These are phyloP conservation scores for Tylopilus vinaceipallidus DNA, from an alignment of 768 basidiomycete genomes.

Conservation along the genomic window DNA sequence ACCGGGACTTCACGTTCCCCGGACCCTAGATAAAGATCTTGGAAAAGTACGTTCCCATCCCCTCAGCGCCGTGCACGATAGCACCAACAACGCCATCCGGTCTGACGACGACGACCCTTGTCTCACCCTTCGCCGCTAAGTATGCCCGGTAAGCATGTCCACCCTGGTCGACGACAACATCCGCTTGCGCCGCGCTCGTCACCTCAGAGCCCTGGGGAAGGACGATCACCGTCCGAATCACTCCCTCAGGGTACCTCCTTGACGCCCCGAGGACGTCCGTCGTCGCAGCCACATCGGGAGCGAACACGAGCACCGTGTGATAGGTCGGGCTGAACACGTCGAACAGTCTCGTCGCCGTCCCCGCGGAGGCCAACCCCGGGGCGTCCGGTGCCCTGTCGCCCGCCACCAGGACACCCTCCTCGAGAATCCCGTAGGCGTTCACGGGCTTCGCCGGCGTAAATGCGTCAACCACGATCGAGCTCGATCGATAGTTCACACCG, in stretches of 20 bases:
- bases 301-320: slow-evolving; percentile 34
- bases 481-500: slow-evolving; percentile 36
- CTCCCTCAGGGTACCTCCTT: not conserved
- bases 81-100: slow-evolving; percentile 47
- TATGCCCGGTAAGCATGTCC: slow-evolving; percentile 43
- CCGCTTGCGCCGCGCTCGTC: slow-evolving; percentile 18
- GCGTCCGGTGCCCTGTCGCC: slow-evolving; percentile 48
- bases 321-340: slow-evolving; percentile 17
- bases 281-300: slow-evolving; percentile 1
- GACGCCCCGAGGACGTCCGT: slow-evolving; percentile 10
- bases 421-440: slow-evolving; percentile 12
- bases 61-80: slow-evolving; percentile 20
- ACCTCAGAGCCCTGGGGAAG: slow-evolving; percentile 6
- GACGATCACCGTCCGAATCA: slow-evolving; percentile 12
- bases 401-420: slow-evolving; percentile 32
- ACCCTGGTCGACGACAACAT: slow-evolving; percentile 35
- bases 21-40: slow-evolving; percentile 16
- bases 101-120: slow-evolving; percentile 36
- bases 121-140: slow-evolving; percentile 29
- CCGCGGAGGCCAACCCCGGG: slow-evolving; percentile 24
- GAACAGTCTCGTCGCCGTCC: slow-evolving; percentile 17
- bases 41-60: slow-evolving; percentile 18
- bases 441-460: slow-evolving; percentile 15
- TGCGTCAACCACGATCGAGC: slow-evolving; percentile 37
- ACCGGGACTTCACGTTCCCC: too few relatives aligned